A percentile compares a stretch with the other conserved stretches of the same genome.
phyloP scores from a whole-genome alignment of 2,329 filamentous ascomycete species.

The Fulvia fulva region DNA sequence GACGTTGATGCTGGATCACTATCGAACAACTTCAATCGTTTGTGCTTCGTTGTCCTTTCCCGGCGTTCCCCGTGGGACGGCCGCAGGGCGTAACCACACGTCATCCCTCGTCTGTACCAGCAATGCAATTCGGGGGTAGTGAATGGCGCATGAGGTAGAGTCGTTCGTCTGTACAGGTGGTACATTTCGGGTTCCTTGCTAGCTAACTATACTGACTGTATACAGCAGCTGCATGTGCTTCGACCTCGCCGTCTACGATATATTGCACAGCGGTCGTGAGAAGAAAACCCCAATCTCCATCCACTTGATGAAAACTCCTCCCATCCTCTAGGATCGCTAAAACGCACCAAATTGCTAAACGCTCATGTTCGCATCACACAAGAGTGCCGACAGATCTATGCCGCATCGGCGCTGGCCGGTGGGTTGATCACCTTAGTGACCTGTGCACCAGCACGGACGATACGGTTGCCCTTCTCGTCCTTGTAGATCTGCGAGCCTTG shows the following conservation, averaged over 20 bases:
- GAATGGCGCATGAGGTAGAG: no score
- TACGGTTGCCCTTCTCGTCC: slow-evolving; percentile 74
- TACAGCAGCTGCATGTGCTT: neutral
- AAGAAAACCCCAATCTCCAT: neutral
- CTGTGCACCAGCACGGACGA: slow-evolving; percentile 81
- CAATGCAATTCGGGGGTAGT: no score
- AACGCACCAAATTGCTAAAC: slow-evolving; percentile 16
- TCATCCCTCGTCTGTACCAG: no score
- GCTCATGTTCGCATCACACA: slow-evolving; percentile 7
- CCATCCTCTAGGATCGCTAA: slow-evolving; percentile 14
- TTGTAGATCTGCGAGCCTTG: slow-evolving; percentile 77
- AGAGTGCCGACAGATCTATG: slow-evolving; percentile 43
- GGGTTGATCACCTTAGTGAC: slow-evolving; percentile 79
- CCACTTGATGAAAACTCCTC: slow-evolving; percentile 2
- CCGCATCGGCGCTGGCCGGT: slow-evolving; percentile 77
- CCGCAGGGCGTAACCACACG: no score
- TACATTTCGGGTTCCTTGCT: neutral
- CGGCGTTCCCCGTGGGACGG: no score
- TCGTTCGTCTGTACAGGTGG: neutral
- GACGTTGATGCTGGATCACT: no score
- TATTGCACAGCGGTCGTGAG: slow-evolving; percentile 3
- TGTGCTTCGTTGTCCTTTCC: no score
- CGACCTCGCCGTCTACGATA: neutral
- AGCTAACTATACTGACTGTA: neutral
- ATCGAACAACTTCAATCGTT: no score